Evolutionary conservation across 164 flowering plant genomes (phyloP), one percentile per base, ranked within the genome.

Genomic region (Paratinospora sagittata): DNA sequence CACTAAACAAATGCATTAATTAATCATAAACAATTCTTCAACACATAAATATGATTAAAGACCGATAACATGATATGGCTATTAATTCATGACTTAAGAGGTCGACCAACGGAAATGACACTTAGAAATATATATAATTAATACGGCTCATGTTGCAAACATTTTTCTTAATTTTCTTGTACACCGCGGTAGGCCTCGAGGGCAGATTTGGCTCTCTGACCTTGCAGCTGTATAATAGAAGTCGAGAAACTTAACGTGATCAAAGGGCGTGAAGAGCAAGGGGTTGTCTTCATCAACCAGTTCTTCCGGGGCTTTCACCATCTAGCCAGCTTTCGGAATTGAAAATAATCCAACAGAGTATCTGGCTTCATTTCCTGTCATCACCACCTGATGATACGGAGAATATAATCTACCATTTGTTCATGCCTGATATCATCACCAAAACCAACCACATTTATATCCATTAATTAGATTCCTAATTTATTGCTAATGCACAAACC

Each of bases 261-360:
- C 88, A 79, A 83, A 88, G 36, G 92, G 89, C 81, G 85, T 86
- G 55, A 79, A 88, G 0, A 80, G 79, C 64, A 81, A 66, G 3
- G 89, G 92, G 52, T 86, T 84, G 9, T 85, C 81, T 36, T 86
- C 85, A 69, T 86, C 92, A 2, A 88, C 85, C 36, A 88, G 65
- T 78, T 88, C 88, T 17, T 80, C 82, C 5, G 92, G 90, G 14
- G 85, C 79, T 63, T 55, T 14, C 11, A 60, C 34, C 1, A 60
- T 27, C n/a, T 43, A 47, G 12, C 37, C 70, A 47, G 37, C 82
- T 62, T 80, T 85, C 0, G 82, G 81, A 26, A 82, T 30, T 5
- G 90, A 81, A 72, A 88, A 88, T 64, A 86, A 74, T 36, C 86
- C 92, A 0, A 70, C 64, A 0, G 89, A 81, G 80, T 84, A 85